Base-by-base conservation (phyloP, 140 eudicot genomes). In the Flaveria floridana region DNA sequence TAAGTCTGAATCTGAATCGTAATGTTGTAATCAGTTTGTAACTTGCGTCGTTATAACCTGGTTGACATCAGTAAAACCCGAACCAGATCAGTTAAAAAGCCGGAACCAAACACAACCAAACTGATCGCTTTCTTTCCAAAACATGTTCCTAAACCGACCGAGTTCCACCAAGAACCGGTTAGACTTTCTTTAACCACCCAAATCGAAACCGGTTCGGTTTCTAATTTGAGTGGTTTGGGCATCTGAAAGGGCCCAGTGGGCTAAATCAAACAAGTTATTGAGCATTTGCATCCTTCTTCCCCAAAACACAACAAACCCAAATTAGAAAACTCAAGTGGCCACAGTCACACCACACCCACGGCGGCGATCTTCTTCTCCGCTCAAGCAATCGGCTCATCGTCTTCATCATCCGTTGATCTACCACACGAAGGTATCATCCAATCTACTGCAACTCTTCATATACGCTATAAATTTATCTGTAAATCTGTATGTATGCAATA, bases 291-390 rank as follows among this genome's bases (percentile, higher is more conserved):
- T 64, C 34, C 70, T n/a, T 39, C 71, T 28, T 63, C 46, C 44
- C 68, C 68, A 28, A 63, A 62, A 26, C 6, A 10, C 39, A 25
- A 62, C 2, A n/a, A 64, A 28, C 8, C 12, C 46, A 25, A 64
- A 64, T 7, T 30, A 64, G 65, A 52, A 52, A 21, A 59, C 65
- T 50, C 23, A 21, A 21, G 23, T 21, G 23, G 23, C 23, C 23
- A 21, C 23, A 21, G 0, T 21, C 18, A 56, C 67, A 1, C 23
- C 23, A 21, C 23, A 21, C 23, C 1, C 18, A 56, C 67, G 67
- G 13, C 70, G 50, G 70, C 70, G 25, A 65, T 65, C 70, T 9
- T 65, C 48, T 65, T 65, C 25, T 21, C 20, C 65, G n/a, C n/a
- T 58, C 6, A 48, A 48, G n/a, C 55, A 13, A 48, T 48, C 65